Base-by-base conservation (phyloP, 805 yeast species). In the Wickerhamomyces queroliae region DNA sequence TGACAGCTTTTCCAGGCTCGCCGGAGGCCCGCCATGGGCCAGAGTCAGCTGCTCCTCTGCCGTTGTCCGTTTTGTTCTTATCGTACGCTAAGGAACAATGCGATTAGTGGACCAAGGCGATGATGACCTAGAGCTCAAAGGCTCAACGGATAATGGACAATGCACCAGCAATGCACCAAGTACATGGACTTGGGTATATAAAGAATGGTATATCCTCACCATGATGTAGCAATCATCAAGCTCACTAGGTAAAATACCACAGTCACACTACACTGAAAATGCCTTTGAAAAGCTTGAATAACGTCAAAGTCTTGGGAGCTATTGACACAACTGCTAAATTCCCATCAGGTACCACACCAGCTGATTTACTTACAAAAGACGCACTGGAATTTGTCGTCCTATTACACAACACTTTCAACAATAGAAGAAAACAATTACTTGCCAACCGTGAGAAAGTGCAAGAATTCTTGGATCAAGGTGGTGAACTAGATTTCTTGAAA, bases 351-450 rank as follows among this genome's bases (percentile, higher is more conserved):
- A 68, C 74, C 2, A 57, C 71, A 0, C 60, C 58, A 11, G 56
- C 60, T 11, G 63, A 60, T 42, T 60, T 69, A 32, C 43, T 69
- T 32, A 64, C 71, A 24, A 61, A 56, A 37, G 63, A 59, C 6
- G 68, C 90, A 7, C 63, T 84, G 43, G 79, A 76, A 41, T 79
- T 84, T 46, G 74, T 84, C 40, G 85, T 82, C 20, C 62, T 84
- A 26, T 67, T 84, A 47, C 93, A 84, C 63, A 74, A 87, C 59
- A 71, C 82, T 29, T 84, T 84, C 70, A 78, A 83, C 55, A 61
- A 53, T 13, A 75, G 67, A 39, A 76, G 93, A 60, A 63, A 69
- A 47, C 63, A 72, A 45, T 65, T 83, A 43, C 65, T 84, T 47
- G 69, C 66, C 27, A 77, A 78, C 63, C 75, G 95, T 69, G 73